Base-by-base conservation (phyloP, 768 basidiomycete genomes). In the Boletus eberwhitei region DNA sequence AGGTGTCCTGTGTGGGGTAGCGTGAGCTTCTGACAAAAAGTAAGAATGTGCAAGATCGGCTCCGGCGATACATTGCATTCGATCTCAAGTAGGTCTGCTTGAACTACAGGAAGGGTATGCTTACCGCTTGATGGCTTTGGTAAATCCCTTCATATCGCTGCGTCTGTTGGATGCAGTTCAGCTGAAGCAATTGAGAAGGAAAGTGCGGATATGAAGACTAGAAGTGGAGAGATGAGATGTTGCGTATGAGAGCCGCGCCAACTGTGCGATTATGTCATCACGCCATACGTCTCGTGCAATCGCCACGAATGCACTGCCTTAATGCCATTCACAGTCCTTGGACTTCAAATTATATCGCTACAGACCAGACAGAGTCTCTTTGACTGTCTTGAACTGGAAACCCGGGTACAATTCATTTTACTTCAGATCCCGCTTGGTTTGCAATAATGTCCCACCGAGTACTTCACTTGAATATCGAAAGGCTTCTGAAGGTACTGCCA, bases 121-220 rank as follows among this genome's bases (percentile, higher is more conserved):
- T 31, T 71, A 88, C 91, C 92, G 83, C 69, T 82, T 81, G 59
- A 93, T 77, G 21, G 82, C 83, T 70, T 93, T 94, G 6, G 83
- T 79, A 50, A 92, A 67, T 24, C 93, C 93, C 78, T 93, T 94
- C 93, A 93, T 93, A 57, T 55, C 71, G 67, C 22, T 39, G 48
- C 32, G 44, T 40, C 47, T 39, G 42, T 42, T 37, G 17, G n/a
- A 19, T 31, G 29, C 22, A 9, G 22, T 40, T 40, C 29, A 43
- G 31, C 43, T 44, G 14, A 32, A 12, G 32, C 19, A 13, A 17
- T 21, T 39, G 52, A 39, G 34, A 53, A 53, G 47, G 42, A 50
- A 24, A 37, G 40, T 16, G 29, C 26, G 17, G 24, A 31, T 48
- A 26, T 21, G 26, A 43, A 21, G 24, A 57, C 24, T 22, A 8